phyloP scores from a whole-genome alignment of 306 rosid species.

The Urtica urens region DNA sequence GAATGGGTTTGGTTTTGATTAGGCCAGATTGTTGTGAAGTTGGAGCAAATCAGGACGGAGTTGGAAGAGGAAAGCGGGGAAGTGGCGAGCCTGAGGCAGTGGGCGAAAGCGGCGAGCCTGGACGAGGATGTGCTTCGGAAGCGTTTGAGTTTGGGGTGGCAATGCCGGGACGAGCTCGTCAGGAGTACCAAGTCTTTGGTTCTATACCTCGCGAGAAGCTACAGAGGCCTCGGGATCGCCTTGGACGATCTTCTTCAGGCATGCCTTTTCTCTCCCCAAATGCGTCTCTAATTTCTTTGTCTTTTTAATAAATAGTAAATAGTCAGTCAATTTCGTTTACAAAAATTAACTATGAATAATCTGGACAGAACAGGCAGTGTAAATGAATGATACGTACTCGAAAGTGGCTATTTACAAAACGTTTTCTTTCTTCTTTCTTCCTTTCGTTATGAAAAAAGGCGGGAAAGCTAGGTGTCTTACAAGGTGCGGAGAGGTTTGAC shows the following conservation, averaged over 20 bases:
- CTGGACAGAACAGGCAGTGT: too few species aligned
- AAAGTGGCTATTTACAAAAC: too few species aligned
- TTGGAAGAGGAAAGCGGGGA: constrained; percentile 54
- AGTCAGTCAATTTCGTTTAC: too few species aligned
- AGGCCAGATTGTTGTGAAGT: constrained; percentile 48
- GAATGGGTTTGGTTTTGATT: constrained; percentile 6
- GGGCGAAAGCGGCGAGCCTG: constrained; percentile 76
- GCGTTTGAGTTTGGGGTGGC: constrained; percentile 50
- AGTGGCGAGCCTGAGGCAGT: constrained; percentile 48
- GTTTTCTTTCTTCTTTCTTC: too few species aligned
- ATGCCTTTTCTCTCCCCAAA: constrained; percentile 10
- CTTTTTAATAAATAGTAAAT: too few species aligned
- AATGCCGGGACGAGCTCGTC: constrained; percentile 63
- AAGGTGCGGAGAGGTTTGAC: constrained; percentile 90
- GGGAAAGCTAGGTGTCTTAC: constrained; percentile 71
- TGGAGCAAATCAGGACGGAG: constrained; percentile 53
- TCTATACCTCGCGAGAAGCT: constrained; percentile 59
- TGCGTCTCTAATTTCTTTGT: too few species aligned
- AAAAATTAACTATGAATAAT: too few species aligned
- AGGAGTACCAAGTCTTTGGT: constrained; percentile 68
- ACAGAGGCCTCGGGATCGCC: constrained; percentile 68
- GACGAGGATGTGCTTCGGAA: constrained; percentile 46
- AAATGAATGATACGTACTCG: too few species aligned
- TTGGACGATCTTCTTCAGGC: constrained; percentile 85
- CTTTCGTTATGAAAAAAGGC: too few species aligned